Percentiles rank a stretch among this genome's conserved stretches.
phyloP scores from a whole-genome alignment of 495 filamentous ascomycete species.

The Hypoxylon trugodes region DNA sequence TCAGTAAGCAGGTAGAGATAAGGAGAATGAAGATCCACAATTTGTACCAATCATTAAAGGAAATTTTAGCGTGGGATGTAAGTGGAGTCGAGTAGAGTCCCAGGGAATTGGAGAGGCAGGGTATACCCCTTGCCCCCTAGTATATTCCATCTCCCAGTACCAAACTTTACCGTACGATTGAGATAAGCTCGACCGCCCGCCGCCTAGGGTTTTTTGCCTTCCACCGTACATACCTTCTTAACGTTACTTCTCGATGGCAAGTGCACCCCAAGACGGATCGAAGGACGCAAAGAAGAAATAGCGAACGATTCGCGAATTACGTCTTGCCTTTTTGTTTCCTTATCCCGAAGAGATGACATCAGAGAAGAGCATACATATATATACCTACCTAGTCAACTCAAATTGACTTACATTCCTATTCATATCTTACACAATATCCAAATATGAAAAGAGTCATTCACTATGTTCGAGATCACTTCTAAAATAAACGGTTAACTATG shows the following conservation, averaged over 20 bases:
- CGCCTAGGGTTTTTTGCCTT: too few species aligned
- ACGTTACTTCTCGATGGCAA: not conserved
- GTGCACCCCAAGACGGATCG: constrained; percentile 17
- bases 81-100: constrained; percentile 14
- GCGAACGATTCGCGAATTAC: constrained; percentile 1
- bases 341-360: not conserved
- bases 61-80: constrained; percentile 18
- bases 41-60: constrained; percentile 13
- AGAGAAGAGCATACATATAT: not conserved
- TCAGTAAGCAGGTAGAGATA: constrained; percentile 39
- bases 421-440: too few species aligned
- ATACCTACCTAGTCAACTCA: not conserved
- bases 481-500: too few species aligned
- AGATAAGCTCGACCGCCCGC: too few species aligned
- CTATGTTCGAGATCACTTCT: too few species aligned
- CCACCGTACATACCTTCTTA: not conserved
- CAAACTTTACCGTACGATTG: constrained; percentile 8
- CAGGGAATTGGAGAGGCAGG: constrained; percentile 23
- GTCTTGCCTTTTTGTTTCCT: not conserved
- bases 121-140: constrained; percentile 13
- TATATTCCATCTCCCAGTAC: constrained; percentile 27
- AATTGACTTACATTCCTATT: too few species aligned
- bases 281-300: constrained; percentile 4
- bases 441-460: too few species aligned
- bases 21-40: constrained; percentile 25